These are phyloP conservation scores for Eucalyptus regnans DNA, from an alignment of 345 rosid genomes.

Conservation along the genomic window DNA sequence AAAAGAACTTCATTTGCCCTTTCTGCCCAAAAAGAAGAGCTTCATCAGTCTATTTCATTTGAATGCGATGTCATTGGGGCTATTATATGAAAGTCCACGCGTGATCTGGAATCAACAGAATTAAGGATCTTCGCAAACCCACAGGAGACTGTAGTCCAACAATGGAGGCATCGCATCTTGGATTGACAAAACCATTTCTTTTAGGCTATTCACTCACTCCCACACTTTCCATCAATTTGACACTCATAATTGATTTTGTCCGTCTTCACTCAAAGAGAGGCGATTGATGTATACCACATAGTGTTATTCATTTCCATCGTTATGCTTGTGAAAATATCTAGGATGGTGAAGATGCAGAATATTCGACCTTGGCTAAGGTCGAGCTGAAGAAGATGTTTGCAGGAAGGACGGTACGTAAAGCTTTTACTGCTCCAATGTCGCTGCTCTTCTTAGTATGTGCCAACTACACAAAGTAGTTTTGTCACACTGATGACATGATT, in stretches of 20 bases:
- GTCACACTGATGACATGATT: not conserved
- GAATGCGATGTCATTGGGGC: not conserved
- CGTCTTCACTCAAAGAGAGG: not conserved
- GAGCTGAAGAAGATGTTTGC: constrained; percentile 66
- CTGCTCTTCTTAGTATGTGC: not conserved
- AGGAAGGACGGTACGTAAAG: constrained; percentile 30
- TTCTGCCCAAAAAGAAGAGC: not conserved
- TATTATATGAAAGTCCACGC: not conserved
- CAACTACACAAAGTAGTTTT: not conserved
- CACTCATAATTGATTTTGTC: not conserved
- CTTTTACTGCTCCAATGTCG: not conserved
- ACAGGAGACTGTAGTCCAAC: not conserved
- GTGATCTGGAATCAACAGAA: not conserved
- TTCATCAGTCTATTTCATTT: not conserved
- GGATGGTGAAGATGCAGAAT: constrained; percentile 49
- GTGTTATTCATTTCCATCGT: not conserved
- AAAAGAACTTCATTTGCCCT: not conserved
- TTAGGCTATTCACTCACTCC: not conserved
- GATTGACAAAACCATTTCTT: not conserved
- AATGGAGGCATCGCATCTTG: not conserved
- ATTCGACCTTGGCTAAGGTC: constrained; percentile 47
- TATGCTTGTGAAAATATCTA: not conserved
- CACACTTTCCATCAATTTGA: not conserved
- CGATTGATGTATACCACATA: not conserved
- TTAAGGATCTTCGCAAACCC: not conserved